Conservation (phyloP, 345 rosid genomes). For the Atalantia buxifolia region DNA sequence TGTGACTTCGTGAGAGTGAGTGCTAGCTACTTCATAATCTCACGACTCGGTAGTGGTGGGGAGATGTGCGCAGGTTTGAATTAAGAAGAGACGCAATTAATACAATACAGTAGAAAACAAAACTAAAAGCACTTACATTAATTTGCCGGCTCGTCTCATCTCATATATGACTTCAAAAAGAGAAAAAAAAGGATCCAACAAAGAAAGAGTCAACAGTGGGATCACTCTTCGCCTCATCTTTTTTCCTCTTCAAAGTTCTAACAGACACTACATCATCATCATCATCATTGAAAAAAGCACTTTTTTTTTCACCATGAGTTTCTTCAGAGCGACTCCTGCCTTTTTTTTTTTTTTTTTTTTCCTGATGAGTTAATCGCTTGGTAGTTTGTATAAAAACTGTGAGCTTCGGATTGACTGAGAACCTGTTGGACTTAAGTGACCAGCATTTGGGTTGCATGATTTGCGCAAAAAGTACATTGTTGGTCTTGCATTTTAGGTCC, state of each 20-base stretch:
- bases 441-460: constrained; percentile 17
- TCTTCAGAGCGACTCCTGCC: background rate
- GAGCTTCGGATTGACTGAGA: background rate
- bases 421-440: background rate
- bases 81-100: background rate
- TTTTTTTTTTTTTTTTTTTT: background rate
- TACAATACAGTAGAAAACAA: background rate
- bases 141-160: constrained; percentile 25
- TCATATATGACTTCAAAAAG: background rate
- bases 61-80: constrained; percentile 7
- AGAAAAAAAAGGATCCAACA: background rate
- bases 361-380: background rate
- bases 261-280: constrained; percentile 22
- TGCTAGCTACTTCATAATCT: constrained; percentile 8
- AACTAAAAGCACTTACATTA: background rate
- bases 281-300: constrained; percentile 10
- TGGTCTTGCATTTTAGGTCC: background rate
- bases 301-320: background rate
- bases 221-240: background rate
- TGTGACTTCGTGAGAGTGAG: too few species aligned
- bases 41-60: background rate
- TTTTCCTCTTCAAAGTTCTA: constrained; percentile 22
- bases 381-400: background rate
- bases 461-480: constrained; percentile 5
- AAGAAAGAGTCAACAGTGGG: constrained; percentile 23